A percentile compares a stretch with the other conserved stretches of the same genome.
Conservation (phyloP, 257 asterid species). For the Oldenlandia corymbosa region DNA sequence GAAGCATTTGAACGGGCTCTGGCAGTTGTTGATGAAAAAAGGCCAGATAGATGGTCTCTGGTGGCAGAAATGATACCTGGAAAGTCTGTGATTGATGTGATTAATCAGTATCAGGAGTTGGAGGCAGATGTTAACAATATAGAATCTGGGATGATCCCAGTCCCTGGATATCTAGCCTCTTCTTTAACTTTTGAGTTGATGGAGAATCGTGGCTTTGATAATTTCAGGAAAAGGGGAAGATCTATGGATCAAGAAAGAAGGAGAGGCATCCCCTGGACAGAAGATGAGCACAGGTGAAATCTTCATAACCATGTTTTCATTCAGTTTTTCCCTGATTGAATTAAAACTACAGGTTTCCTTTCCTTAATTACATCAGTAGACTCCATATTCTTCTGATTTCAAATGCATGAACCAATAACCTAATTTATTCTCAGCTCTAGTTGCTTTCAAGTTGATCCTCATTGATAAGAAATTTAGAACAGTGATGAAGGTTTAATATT, state of each 20-base stretch:
- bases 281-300: slow-evolving; percentile 77
- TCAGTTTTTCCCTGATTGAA: neutral
- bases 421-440: no score
- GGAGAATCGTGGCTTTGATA: slow-evolving; percentile 33
- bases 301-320: neutral
- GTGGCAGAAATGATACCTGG: slow-evolving; percentile 70
- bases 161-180: slow-evolving; percentile 46
- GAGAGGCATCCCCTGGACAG: slow-evolving; percentile 86
- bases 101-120: slow-evolving; percentile 54
- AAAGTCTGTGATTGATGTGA: slow-evolving; percentile 67
- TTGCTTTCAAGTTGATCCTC: no score
- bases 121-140: slow-evolving; percentile 66
- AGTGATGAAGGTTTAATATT: no score
- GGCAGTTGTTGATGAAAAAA: slow-evolving; percentile 56
- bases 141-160: slow-evolving; percentile 69
- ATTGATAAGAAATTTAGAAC: no score
- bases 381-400: no score
- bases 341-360: neutral
- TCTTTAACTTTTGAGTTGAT: slow-evolving; percentile 41
- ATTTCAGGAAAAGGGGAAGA: slow-evolving; percentile 46
- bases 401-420: no score
- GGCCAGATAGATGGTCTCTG: slow-evolving; percentile 61
- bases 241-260: slow-evolving; percentile 56
- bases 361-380: no score
- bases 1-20: slow-evolving; percentile 68